These are phyloP conservation scores for Chlorella ohadii DNA, from an alignment of 139 green algal genomes.

Conservation along the genomic window DNA sequence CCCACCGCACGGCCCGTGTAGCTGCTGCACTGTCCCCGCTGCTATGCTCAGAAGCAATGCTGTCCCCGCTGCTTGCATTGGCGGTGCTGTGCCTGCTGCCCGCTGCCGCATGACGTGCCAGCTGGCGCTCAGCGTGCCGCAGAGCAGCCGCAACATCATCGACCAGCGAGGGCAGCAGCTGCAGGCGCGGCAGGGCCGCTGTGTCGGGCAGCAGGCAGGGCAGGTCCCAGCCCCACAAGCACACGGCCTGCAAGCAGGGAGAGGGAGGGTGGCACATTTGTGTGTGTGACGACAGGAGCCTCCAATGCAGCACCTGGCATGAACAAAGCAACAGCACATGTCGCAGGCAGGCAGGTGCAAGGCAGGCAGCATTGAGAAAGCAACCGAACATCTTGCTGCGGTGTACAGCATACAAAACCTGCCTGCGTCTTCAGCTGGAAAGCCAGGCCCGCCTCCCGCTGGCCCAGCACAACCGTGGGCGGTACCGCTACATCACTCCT, in stretches of 20 bases:
- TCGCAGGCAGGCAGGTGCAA: not conserved
- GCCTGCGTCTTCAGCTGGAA: slow-evolving; percentile 31
- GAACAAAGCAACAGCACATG: too few species aligned
- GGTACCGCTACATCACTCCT: not conserved
- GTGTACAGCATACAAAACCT: too few species aligned
- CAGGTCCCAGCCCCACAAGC: slow-evolving; percentile 21
- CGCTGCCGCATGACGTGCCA: not conserved
- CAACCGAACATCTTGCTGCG: too few species aligned
- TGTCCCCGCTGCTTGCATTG: not conserved
- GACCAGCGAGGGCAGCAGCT: not conserved
- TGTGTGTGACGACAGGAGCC: too few species aligned
- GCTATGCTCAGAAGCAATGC: not conserved
- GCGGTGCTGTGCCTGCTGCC: not conserved
- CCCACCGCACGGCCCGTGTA: slow-evolving; percentile 6
- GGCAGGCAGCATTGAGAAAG: not conserved
- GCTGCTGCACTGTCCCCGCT: not conserved
- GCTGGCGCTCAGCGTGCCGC: slow-evolving; percentile 8
- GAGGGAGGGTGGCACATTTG: too few species aligned
- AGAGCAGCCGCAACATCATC: not conserved
- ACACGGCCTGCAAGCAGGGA: slow-evolving; percentile 6
- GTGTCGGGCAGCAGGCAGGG: not conserved
- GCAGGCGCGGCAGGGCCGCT: slow-evolving; percentile 2
- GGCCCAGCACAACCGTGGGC: not conserved
- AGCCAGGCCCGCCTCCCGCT: not conserved
- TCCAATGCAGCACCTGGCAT: too few species aligned